Evolutionary conservation across 768 basidiomycete species (phyloP).

Genomic region (Tylopilus vinaceipallidus): DNA sequence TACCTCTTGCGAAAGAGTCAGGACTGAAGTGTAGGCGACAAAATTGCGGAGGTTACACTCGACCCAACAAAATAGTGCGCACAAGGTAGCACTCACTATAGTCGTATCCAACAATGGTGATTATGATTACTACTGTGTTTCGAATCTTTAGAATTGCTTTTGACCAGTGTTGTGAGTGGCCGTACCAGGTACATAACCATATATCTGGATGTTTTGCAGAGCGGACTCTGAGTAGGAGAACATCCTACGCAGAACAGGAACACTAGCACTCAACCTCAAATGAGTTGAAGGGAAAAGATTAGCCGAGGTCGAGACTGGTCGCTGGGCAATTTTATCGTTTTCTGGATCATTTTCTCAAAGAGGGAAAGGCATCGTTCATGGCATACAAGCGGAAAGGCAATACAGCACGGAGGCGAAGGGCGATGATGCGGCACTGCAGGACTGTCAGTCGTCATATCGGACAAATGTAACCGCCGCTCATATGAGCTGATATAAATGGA

Average conservation of each 20-base stretch:
- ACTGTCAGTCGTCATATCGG: too few species aligned
- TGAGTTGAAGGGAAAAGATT: too few species aligned
- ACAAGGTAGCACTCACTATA: constrained; percentile 6
- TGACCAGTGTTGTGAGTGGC: neutral
- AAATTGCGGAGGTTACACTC: neutral
- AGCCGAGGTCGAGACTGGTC: too few species aligned
- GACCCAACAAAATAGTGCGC: neutral
- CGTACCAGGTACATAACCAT: neutral
- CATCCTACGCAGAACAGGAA: neutral
- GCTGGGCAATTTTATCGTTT: too few species aligned
- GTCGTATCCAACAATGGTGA: constrained; percentile 12
- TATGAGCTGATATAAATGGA: too few species aligned
- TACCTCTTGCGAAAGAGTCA: constrained; percentile 16
- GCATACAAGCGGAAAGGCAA: too few species aligned
- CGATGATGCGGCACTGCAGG: too few species aligned
- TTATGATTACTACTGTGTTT: constrained; percentile 6
- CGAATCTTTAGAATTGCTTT: neutral
- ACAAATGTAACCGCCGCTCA: too few species aligned
- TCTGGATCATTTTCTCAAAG: too few species aligned
- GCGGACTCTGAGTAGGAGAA: neutral
- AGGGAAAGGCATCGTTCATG: too few species aligned
- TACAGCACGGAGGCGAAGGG: too few species aligned
- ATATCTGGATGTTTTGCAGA: neutral
- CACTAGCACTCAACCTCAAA: too few species aligned
- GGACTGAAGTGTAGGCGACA: neutral